Evolutionary conservation across 2,329 filamentous ascomycete species (phyloP), one percentile per base, ranked within the genome.

Genomic region (Colletotrichum chlorophyti): DNA sequence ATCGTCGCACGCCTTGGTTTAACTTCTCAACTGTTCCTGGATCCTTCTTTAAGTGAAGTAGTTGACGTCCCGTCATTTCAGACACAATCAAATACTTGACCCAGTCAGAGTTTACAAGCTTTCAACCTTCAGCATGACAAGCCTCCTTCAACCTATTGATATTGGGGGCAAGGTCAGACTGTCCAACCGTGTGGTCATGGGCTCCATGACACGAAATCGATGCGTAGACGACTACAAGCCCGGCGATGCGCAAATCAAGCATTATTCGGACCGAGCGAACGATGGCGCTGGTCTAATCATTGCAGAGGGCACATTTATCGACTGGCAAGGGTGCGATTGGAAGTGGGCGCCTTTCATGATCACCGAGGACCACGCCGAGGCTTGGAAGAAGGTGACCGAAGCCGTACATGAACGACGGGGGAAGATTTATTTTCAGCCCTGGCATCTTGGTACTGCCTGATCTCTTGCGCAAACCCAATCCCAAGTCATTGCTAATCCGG

Each of bases 361-460:
- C 6, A 51, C 29, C 6, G 31, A 31, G 6, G 53, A 58, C 3
- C 58, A 61, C 15, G 41, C 47, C 9, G 15, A 40, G 6, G 79
- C 75, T 0, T 86, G 83, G 83, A 79, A 77, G 50, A 71, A 76
- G 45, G 72, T 86, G 38, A 82, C 80, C 1, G 76, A 80, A 50
- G 79, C 76, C 3, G 82, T 86, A 5, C 83, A 86, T 69, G 70
- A 72, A 24, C 81, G 83, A 64, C 79, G 79, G 21, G 76, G 74
- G 34, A 78, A 75, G 63, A 81, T 85, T 62, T 84, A 75, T 69
- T 64, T 76, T 10, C 83, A 86, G 66, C 72, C 86, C 2, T 85
- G 82, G 81, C 77, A 77, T 0, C 68, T 35, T 12, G 54, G 54
- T 40, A 7, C n/a, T n/a, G n/a, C n/a, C n/a, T n/a, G n/a, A n/a